Conservation (phyloP, 1,139 yeast genomes). For the Pichia sp. region DNA sequence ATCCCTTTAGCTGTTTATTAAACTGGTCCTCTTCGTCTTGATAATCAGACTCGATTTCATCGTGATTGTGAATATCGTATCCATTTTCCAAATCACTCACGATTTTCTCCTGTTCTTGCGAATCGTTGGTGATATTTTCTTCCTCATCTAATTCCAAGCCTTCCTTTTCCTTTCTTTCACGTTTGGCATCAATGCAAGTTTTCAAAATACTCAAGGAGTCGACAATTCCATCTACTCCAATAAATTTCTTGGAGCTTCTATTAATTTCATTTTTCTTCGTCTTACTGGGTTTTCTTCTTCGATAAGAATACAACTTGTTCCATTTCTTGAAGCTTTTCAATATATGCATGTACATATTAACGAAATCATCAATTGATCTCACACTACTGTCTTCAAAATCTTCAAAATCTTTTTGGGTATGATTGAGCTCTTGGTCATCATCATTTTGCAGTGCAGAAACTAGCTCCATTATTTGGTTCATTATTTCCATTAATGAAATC, state of each 20-base stretch:
- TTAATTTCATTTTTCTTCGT: conserved; percentile 2
- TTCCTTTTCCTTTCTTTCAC: conserved; percentile 1
- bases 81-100: conserved; percentile 3
- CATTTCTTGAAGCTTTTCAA: too few relatives aligned
- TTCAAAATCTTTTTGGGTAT: not conserved
- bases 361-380: too few relatives aligned
- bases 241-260: conserved; percentile 2
- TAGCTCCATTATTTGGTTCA: conserved; percentile 12
- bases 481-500: conserved; percentile 12
- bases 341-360: too few relatives aligned
- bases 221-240: conserved; percentile 12
- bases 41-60: not conserved
- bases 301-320: too few relatives aligned
- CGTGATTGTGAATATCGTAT: not conserved
- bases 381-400: too few relatives aligned
- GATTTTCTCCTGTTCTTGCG: conserved; percentile 6
- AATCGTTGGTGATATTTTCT: conserved; percentile 4
- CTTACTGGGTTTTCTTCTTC: too few relatives aligned
- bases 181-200: conserved; percentile 1
- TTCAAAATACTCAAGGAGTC: not conserved
- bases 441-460: conserved; percentile 6
- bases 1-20: too few relatives aligned
- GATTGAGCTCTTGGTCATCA: not conserved
- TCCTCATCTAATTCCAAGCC: conserved; percentile 4
- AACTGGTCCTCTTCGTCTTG: not conserved